Percentiles rank a stretch among this genome's conserved stretches.
Conservation (phyloP, 2,329 filamentous ascomycete genomes). For the Taxawa tesnikishii region DNA sequence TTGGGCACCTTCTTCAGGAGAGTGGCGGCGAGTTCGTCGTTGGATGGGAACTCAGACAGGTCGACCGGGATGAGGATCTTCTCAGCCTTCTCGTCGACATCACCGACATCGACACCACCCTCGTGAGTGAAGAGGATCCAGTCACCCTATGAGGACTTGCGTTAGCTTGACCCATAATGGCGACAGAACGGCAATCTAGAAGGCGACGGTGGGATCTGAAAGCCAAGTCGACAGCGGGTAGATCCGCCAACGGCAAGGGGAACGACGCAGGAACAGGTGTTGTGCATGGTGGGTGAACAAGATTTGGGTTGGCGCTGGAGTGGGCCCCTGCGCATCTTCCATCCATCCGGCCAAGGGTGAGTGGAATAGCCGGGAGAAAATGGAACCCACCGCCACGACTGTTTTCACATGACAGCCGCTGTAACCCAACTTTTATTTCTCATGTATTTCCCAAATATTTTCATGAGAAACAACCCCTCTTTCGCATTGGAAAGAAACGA, state of each 20-base stretch:
- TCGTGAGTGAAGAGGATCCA: constrained; percentile 99
- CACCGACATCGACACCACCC: constrained; percentile 97
- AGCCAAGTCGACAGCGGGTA: neutral
- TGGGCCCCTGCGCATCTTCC: constrained; percentile 3
- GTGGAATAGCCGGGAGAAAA: neutral
- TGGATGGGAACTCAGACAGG: constrained; percentile 86
- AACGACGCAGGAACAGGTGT: constrained; percentile 8
- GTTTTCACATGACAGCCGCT: neutral
- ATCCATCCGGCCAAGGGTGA: neutral
- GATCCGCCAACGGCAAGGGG: neutral
- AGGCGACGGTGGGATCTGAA: constrained; percentile 1
- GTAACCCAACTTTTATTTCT: neutral
- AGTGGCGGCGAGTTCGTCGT: constrained; percentile 75
- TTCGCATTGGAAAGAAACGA: too few relatives aligned
- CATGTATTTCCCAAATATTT: too few relatives aligned
- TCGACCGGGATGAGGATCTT: constrained; percentile 97
- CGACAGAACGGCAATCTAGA: constrained; percentile 3
- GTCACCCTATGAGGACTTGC: constrained; percentile 57
- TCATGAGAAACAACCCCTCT: too few relatives aligned
- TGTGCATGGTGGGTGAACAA: constrained; percentile 9
- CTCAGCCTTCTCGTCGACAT: constrained; percentile 97
- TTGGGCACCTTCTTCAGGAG: constrained; percentile 88
- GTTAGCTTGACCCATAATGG: constrained; percentile 4
- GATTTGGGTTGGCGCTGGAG: neutral
- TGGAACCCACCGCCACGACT: neutral